Conservation (phyloP, 805 yeast genomes). For the Dipodascus geniculatus region DNA sequence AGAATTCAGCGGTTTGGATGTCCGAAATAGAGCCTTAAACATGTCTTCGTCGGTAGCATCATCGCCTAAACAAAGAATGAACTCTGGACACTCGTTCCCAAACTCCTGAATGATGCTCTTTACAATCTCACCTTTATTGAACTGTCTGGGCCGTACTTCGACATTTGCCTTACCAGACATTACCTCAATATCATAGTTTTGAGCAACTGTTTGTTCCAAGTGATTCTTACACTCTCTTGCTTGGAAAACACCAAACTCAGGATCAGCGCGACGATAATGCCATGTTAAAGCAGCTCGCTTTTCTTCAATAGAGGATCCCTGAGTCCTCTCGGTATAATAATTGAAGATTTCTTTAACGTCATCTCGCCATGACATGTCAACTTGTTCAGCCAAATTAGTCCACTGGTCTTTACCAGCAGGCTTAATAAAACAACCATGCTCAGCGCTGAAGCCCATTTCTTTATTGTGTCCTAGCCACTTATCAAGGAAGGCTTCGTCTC, state of each 20-base stretch:
- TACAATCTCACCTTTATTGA: constrained; percentile 95
- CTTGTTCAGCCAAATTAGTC: constrained; percentile 71
- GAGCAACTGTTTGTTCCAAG: constrained; percentile 46
- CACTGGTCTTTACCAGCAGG: constrained; percentile 54
- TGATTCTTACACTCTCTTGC: constrained; percentile 62
- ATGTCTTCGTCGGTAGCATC: constrained; percentile 97
- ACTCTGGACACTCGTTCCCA: constrained; percentile 51
- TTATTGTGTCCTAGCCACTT: constrained; percentile 72
- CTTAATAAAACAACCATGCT: constrained; percentile 93
- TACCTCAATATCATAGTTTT: constrained; percentile 73
- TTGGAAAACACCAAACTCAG: constrained; percentile 82
- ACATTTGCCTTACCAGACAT: constrained; percentile 96
- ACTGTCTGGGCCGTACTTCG: constrained; percentile 92
- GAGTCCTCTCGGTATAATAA: constrained; percentile 75
- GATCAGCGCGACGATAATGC: constrained; percentile 95
- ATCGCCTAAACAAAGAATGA: constrained; percentile 85
- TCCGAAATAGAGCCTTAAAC: constrained; percentile 60
- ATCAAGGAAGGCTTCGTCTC: constrained; percentile 83
- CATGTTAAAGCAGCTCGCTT: constrained; percentile 93
- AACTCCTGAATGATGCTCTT: constrained; percentile 52
- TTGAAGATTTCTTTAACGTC: constrained; percentile 64
- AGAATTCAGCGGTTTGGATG: neutral
- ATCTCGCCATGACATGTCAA: constrained; percentile 93
- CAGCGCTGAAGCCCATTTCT: constrained; percentile 78
- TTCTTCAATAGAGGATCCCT: constrained; percentile 76